Evolutionary conservation across 495 filamentous ascomycete species (phyloP), one percentile per base, ranked within the genome.

Genomic region (Paragyromitra xinjiangensis): DNA sequence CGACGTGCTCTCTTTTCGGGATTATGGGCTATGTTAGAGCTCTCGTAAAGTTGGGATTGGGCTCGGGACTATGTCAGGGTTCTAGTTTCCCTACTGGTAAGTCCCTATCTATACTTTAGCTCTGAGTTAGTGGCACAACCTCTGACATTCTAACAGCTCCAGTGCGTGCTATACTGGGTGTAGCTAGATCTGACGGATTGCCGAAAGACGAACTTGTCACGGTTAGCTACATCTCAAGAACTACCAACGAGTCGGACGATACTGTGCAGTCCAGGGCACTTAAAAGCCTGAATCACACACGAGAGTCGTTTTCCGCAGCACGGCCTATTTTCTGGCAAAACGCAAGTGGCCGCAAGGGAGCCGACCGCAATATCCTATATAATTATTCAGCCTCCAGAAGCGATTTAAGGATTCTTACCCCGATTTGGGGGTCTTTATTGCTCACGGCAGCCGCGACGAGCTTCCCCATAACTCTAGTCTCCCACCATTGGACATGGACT

Each of bases 1-100:
- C 81, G 26, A 80, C 73, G 24, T 74, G 73, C 39, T 82, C 80
- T 39, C 64, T 79, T n/a, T 66, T 79, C 39, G 77, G 77, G 39
- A 79, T 79, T 29, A 24, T 76, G 71, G 72, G 72, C 24, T 76
- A 79, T 58, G 73, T 71, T 8, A 24, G 73, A 16, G 73, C 73
- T 6, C 56, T 79, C 19, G 50, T 77, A 19, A 79, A 79, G 56
- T 22, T 79, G 59, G 34, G 11, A 26, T 58, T 79, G 68, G 77
- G 77, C 19, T 37, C 67, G 26, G 59, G 62, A 55, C 8, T 73
- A 50, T 79, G 77, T 34, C 37, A 76, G 8, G 22, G 51, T 44
- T 56, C 73, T 16, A 66, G 56, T 16, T 79, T 79, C 61, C 77
- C 66, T 11, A 76, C 77, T 14, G 69, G 69, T 73, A 68, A 64